A percentile compares a stretch with the other conserved stretches of the same genome.
Evolutionary conservation across 1,139 yeast species (phyloP).

Genomic region (Yamadazyma dushanensis): DNA sequence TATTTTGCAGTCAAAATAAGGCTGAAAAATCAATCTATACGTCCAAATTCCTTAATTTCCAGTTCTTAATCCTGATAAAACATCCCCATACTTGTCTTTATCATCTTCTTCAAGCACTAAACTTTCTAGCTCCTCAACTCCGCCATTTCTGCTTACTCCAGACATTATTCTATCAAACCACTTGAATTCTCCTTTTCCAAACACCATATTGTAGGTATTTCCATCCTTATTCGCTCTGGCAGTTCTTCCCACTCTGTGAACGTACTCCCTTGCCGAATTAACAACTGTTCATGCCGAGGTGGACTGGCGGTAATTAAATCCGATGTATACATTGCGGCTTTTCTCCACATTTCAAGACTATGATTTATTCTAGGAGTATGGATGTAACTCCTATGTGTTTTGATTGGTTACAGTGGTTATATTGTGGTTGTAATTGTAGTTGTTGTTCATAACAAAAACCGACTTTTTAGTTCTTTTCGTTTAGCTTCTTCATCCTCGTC

Average conservation of each 20-base stretch:
- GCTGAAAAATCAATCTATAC: too few species aligned
- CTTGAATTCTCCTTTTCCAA: constrained; percentile 74
- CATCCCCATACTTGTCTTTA: constrained; percentile 24
- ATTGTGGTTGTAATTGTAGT: too few species aligned
- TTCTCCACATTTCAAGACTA: not conserved
- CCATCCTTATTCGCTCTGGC: constrained; percentile 89
- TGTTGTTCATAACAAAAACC: constrained; percentile 12
- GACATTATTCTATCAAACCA: constrained; percentile 59
- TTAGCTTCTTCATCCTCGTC: constrained; percentile 5
- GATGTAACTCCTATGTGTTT: too few species aligned
- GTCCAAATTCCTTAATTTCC: too few species aligned
- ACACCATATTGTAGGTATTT: constrained; percentile 64
- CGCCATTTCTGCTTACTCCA: constrained; percentile 34
- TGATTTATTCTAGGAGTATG: too few species aligned
- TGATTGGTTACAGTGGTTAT: too few species aligned
- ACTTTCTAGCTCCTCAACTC: constrained; percentile 24
- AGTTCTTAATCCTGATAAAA: constrained; percentile 20
- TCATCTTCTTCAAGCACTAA: constrained; percentile 25
- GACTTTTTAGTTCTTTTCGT: constrained; percentile 10
- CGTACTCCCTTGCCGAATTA: constrained; percentile 83
- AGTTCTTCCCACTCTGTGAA: constrained; percentile 95
- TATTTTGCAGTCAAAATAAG: too few species aligned
- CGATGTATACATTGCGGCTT: not conserved
- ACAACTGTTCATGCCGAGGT: too few species aligned
- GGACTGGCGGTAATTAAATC: constrained; percentile 1